A percentile compares a stretch with the other conserved stretches of the same genome.
phyloP scores from a whole-genome alignment of 768 basidiomycete species.

The Crassisporium funariophilum region DNA sequence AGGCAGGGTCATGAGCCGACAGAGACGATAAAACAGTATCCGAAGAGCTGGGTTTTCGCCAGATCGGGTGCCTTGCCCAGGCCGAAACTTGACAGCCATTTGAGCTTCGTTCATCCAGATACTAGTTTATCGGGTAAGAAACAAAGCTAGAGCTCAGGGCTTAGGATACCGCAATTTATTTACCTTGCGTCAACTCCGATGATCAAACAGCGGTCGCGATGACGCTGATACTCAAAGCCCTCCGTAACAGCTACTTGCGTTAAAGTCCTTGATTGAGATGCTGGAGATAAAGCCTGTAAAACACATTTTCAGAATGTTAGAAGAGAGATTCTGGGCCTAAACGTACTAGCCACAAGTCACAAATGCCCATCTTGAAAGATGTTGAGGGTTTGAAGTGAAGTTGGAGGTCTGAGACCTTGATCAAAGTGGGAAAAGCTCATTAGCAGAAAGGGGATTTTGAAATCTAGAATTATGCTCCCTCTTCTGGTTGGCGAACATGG shows the following conservation, averaged over 20 bases:
- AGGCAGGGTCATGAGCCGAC: conserved; percentile 37
- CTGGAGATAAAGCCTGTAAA: conserved; percentile 5
- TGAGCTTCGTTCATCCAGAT: conserved; percentile 18
- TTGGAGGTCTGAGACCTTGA: no score
- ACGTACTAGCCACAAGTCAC: no score
- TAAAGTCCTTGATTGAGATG: conserved; percentile 4
- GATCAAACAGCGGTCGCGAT: conserved; percentile 5
- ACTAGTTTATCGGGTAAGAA: conserved; percentile 2
- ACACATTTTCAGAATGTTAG: no score
- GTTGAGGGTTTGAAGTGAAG: no score
- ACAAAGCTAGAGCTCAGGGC: background rate
- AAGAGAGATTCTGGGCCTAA: no score
- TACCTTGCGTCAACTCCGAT: conserved; percentile 18
- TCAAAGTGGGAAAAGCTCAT: no score
- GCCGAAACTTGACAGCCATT: conserved; percentile 1
- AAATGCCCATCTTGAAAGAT: no score
- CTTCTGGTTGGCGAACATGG: no score
- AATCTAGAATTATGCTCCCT: no score
- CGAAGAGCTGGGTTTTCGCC: conserved; percentile 43
- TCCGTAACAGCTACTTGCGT: conserved; percentile 8
- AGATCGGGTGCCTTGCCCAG: conserved; percentile 12
- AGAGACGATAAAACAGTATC: conserved; percentile 43
- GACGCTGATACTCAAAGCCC: conserved; percentile 7
- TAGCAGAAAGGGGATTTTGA: no score
- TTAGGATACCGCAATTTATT: no score